Evolutionary conservation across 139 green algal species (phyloP).

Genomic region (Diplosphaera chodatii): DNA sequence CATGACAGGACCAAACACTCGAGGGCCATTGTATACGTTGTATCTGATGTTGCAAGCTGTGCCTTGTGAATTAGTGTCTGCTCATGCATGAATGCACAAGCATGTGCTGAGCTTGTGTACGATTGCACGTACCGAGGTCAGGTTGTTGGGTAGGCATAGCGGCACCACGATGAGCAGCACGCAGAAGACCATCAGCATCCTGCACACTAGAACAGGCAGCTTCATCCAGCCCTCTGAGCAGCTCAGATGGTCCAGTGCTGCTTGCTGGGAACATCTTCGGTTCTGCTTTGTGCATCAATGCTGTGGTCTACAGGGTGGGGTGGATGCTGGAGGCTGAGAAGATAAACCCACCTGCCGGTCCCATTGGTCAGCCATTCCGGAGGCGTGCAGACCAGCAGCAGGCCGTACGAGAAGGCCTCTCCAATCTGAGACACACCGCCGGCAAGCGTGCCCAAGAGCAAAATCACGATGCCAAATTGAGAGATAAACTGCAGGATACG

Average conservation of each 20-base stretch:
- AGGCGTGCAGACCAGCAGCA: no score
- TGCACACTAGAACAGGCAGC: not conserved
- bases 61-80: no score
- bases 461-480: slow-evolving; percentile 9
- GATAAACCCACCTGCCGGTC: not conserved
- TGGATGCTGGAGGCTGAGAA: no score
- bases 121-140: not conserved
- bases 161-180: slow-evolving; percentile 6
- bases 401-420: no score
- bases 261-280: no score
- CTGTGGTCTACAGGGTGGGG: not conserved
- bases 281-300: no score
- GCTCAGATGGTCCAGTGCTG: no score
- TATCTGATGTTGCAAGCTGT: no score
- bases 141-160: slow-evolving; percentile 2
- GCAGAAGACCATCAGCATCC: slow-evolving; percentile 9
- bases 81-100: no score
- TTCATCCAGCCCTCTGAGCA: no score
- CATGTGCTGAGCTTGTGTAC: no score
- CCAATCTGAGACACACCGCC: slow-evolving; percentile 6
- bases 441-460: slow-evolving; percentile 8
- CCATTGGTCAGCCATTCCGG: not conserved
- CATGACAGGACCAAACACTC: not conserved
- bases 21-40: not conserved
- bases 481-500: not conserved